Evolutionary conservation across 768 basidiomycete genomes (phyloP), one percentile per base, ranked within the genome.

Genomic region (Dictyophora rubrovolvata): DNA sequence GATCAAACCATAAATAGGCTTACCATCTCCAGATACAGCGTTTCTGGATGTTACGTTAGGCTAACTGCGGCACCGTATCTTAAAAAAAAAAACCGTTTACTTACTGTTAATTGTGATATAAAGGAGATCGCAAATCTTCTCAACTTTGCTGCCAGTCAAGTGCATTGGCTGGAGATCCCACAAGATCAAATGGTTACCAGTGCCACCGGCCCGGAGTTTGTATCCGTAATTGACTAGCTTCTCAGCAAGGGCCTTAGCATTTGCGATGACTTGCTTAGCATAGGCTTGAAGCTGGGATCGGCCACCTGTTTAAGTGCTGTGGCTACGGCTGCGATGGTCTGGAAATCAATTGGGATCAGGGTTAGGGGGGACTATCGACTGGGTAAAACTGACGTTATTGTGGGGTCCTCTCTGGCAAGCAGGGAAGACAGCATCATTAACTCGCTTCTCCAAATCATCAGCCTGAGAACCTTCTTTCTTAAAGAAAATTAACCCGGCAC

Each of bases 351-450:
- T n/a, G 59, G 42, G 33, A 21, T 47, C 60, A 47, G 22, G 14
- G 20, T 20, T 22, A 46, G 14, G 52, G 8, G 18, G 28, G 7
- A 28, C 28, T 28, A 28, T 48, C 53, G 28, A 36, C n/a, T n/a
- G 51, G 34, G n/a, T 53, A 28, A 56, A 53, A 71, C 83, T 58
- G 59, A 89, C 89, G 76, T 99, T 93, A 78, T 98, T 98, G 79
- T 98, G 96, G 48, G 95, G 96, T 53, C 95, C 96, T 73, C 96
- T 96, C 75, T 98, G 96, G 81, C 96, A 98, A 36, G 96, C 95
- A 59, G 96, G 96, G 85, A 99, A 99, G 63, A 99, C 95, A 53
- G 96, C 94, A 47, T 95, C 90, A 71, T 98, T 98, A 67, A 99
- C 85, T 60, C 94, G 88, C 73, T 92, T 92, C 80, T 97, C 96